These are phyloP conservation scores for Clonostachys solani DNA, from an alignment of 2,329 filamentous ascomycete species.

Conservation along the genomic window DNA sequence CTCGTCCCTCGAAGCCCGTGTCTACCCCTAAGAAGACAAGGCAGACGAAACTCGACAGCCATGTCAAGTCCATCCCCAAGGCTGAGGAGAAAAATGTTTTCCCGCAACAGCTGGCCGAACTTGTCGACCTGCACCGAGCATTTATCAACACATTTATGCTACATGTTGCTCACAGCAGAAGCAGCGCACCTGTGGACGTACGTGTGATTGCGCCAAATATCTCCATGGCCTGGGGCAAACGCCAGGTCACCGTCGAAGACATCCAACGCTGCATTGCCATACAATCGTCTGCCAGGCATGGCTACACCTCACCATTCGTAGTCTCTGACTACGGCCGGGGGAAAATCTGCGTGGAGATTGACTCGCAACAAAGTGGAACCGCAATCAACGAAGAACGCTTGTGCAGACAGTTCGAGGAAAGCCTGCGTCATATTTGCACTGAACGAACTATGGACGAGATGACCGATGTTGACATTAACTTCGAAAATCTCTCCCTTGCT, in stretches of 20 bases:
- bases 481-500: conserved; percentile 47
- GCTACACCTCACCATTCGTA: conserved; percentile 29
- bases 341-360: conserved; percentile 56
- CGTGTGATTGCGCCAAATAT: conserved; percentile 56
- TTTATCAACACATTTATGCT: conserved; percentile 66
- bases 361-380: conserved; percentile 20
- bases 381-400: conserved; percentile 44
- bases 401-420: conserved; percentile 49
- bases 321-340: conserved; percentile 48
- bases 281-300: conserved; percentile 32
- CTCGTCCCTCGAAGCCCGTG: conserved; percentile 18
- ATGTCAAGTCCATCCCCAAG: conserved; percentile 21
- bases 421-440: conserved; percentile 41
- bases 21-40: conserved; percentile 14
- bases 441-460: conserved; percentile 14
- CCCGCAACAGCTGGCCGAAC: conserved; percentile 49
- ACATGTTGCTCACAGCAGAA: conserved; percentile 66
- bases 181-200: conserved; percentile 58
- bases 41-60: conserved; percentile 32
- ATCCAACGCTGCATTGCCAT: conserved; percentile 63
- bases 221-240: conserved; percentile 68
- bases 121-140: conserved; percentile 60
- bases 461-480: conserved; percentile 37
- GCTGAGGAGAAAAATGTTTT: conserved; percentile 22
- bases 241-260: conserved; percentile 61